phyloP scores from a whole-genome alignment of 495 filamentous ascomycete genomes.

The Jackrogersella minutella region DNA sequence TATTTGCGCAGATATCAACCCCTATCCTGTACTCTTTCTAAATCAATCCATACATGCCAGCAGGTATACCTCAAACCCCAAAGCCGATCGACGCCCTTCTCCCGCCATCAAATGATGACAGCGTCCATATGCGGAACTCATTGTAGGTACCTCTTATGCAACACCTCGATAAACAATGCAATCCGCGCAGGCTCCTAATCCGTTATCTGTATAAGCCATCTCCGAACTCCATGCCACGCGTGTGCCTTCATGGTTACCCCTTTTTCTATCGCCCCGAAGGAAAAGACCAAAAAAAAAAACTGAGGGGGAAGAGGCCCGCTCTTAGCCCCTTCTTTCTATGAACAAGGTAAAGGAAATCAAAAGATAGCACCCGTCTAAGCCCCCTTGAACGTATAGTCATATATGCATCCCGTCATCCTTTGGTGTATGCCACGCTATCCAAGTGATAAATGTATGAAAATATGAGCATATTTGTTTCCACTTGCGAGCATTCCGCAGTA shows the following conservation, averaged over 20 bases:
- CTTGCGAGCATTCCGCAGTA: background rate
- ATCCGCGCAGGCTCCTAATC: background rate
- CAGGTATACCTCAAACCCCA: background rate
- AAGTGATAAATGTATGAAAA: background rate
- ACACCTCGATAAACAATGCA: background rate
- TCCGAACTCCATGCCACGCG: conserved; percentile 33
- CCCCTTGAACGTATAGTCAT: background rate
- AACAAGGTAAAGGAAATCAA: background rate
- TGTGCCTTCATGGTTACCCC: conserved; percentile 17
- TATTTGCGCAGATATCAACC: background rate
- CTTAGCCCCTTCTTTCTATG: background rate
- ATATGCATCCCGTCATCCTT: background rate
- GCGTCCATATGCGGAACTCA: background rate
- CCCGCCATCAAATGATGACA: background rate
- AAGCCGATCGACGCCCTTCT: background rate
- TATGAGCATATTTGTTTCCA: background rate
- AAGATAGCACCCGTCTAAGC: background rate
- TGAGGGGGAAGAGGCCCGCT: background rate
- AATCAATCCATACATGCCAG: no score
- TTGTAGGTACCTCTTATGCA: no score
- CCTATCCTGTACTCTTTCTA: background rate
- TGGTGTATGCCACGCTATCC: background rate
- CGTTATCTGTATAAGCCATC: conserved; percentile 2
- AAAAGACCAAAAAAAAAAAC: background rate
- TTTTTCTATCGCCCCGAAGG: no score